Evolutionary conservation across 2,329 filamentous ascomycete genomes (phyloP), one percentile per base, ranked within the genome.

Genomic region (Cladophialophora bantiana): DNA sequence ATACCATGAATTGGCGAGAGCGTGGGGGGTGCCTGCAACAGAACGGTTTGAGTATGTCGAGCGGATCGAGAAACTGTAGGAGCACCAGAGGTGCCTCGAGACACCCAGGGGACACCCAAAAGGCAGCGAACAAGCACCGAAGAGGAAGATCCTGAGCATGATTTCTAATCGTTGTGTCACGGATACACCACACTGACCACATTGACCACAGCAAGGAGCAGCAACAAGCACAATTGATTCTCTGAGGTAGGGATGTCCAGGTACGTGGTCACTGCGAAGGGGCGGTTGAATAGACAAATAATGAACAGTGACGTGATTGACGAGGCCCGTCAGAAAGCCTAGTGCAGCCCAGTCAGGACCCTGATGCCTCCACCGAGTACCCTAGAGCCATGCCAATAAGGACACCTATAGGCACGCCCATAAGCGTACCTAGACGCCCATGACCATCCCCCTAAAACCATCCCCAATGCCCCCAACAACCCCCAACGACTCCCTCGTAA

Each of bases 31-130:
- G 18, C 42, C n/a, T 20, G 31, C 48, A 31, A 62, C 59, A 35
- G 59, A 62, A 32, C 34, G 42, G 26, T 62, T 62, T 31, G 59
- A 62, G 59, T 62, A 62, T 36, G 35, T 55, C 53, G 40, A 18
- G 20, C 45, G 45, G 7, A 31, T 62, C 5, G 59, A 62, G 48
- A 38, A 45, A 34, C 4, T 52, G 18, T 32, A 60, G 13, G 45
- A 60, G 38, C 7, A 42, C 13, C 4, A 38, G 36, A 9, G 13
- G 36, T 13, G 13, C 36, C 36, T 26, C 2, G 26, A 38, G 36
- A 3, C 36, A 38, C 36, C 36, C 36, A 26, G 26, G 26, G 3
- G 12, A 9, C 36, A 40, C 4, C 36, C 36, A 40, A 9, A 12
- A 40, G 12, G 36, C 26, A 26, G 2, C 26, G 26, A 40, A 9